phyloP scores from a whole-genome alignment of 2,329 filamentous ascomycete genomes.

The Drechslera avenae region DNA sequence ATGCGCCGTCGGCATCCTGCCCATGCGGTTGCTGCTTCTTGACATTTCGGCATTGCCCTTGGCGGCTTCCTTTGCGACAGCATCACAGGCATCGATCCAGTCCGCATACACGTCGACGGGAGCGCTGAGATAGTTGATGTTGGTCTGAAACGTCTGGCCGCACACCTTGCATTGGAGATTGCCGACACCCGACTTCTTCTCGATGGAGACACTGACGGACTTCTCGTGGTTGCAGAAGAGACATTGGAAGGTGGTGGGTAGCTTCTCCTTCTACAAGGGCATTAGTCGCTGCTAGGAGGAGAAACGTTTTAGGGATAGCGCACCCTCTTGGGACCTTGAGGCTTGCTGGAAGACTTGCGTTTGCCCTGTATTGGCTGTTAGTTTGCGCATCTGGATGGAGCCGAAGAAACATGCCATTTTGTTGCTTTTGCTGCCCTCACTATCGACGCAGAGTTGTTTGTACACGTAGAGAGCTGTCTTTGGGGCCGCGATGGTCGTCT shows the following conservation, averaged over 20 bases:
- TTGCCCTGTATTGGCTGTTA: conserved; percentile 66
- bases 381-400: conserved; percentile 19
- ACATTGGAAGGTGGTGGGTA: conserved; percentile 88
- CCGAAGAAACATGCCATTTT: conserved; percentile 30
- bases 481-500: neutral
- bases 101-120: conserved; percentile 96
- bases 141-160: conserved; percentile 89
- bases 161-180: conserved; percentile 89
- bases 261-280: conserved; percentile 60
- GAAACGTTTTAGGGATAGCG: conserved; percentile 16
- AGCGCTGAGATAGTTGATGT: conserved; percentile 89
- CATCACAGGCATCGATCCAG: conserved; percentile 94
- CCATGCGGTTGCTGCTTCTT: conserved; percentile 34
- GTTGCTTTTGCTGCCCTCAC: neutral
- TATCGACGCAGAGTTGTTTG: neutral
- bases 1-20: conserved; percentile 28
- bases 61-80: conserved; percentile 67
- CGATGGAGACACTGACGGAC: conserved; percentile 85
- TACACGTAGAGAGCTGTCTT: neutral
- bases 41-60: conserved; percentile 41
- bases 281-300: conserved; percentile 15
- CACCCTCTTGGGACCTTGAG: conserved; percentile 82
- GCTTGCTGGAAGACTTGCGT: conserved; percentile 85
- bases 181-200: conserved; percentile 89
- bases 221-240: conserved; percentile 99